phyloP scores from a whole-genome alignment of 1,284 basidiomycete species.

The Cryptococcus sp. region DNA sequence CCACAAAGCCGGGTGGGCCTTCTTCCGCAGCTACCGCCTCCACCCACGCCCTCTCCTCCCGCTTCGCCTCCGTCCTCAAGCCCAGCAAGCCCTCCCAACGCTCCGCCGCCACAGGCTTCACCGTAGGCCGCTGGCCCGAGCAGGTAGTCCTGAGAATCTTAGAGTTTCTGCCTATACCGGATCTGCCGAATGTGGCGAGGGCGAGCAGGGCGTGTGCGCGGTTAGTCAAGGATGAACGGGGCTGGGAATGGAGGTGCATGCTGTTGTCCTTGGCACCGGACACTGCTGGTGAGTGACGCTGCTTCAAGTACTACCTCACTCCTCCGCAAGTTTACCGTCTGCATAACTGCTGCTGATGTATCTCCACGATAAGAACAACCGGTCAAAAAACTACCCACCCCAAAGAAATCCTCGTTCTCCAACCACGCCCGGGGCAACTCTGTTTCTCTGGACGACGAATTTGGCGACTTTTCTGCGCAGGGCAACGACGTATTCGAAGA shows the following conservation, averaged over 20 bases:
- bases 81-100: constrained; percentile 53
- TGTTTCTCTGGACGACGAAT: constrained; percentile 32
- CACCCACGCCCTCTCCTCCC: constrained; percentile 64
- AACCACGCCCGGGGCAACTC: constrained; percentile 10
- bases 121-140: constrained; percentile 72
- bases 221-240: constrained; percentile 64
- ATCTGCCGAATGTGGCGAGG: constrained; percentile 69
- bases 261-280: constrained; percentile 55
- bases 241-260: constrained; percentile 71
- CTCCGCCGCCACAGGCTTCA: constrained; percentile 41
- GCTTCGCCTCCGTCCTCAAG: constrained; percentile 51
- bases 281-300: not conserved
- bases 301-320: not conserved
- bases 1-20: constrained; percentile 29
- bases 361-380: constrained; percentile 9
- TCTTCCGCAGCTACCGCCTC: constrained; percentile 58
- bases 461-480: constrained; percentile 43
- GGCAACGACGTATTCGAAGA: constrained; percentile 51
- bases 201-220: constrained; percentile 62
- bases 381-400: constrained; percentile 35
- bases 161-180: constrained; percentile 67
- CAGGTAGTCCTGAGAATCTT: constrained; percentile 72
- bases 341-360: not conserved
- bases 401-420: constrained; percentile 14
- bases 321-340: not conserved